phyloP scores from a whole-genome alignment of 2,329 filamentous ascomycete species.

The Achaetomium macrosporum region DNA sequence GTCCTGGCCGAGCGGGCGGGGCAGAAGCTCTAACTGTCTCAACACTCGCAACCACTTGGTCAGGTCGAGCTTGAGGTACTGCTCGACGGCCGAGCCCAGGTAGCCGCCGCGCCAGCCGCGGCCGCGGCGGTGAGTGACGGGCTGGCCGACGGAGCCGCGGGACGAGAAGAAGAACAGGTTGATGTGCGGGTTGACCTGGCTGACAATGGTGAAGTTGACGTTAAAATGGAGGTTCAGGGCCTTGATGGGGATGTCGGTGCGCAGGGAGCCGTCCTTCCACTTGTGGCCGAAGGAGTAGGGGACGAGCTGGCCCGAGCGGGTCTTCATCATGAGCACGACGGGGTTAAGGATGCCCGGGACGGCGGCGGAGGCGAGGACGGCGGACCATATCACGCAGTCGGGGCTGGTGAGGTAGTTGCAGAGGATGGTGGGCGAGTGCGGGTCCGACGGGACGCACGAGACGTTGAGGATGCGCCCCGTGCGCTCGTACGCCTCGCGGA shows the following conservation, averaged over 20 bases:
- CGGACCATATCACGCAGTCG: constrained; percentile 97
- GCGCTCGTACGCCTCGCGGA: constrained; percentile 87
- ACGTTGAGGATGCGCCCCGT: constrained; percentile 95
- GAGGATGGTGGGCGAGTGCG: constrained; percentile 84
- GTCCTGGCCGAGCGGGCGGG: constrained; percentile 85
- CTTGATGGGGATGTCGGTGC: constrained; percentile 93
- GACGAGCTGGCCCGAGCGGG: constrained; percentile 64
- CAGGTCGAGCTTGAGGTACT: constrained; percentile 92
- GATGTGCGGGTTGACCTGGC: constrained; percentile 91
- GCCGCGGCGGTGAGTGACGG: constrained; percentile 88
- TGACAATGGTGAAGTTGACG: constrained; percentile 91
- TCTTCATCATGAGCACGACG: constrained; percentile 89
- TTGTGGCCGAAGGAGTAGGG: constrained; percentile 98
- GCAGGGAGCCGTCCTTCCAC: constrained; percentile 94
- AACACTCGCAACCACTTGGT: constrained; percentile 97
- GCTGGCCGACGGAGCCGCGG: constrained; percentile 81
- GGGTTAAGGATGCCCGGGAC: constrained; percentile 95
- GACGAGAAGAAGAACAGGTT: constrained; percentile 99
- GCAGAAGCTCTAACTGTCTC: constrained; percentile 84
- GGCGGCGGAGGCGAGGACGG: constrained; percentile 87
- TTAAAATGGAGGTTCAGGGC: constrained; percentile 96
- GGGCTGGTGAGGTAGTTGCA: constrained; percentile 94
- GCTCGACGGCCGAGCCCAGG: constrained; percentile 83
- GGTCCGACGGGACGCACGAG: constrained; percentile 90
- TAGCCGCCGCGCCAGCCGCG: constrained; percentile 96